Evolutionary conservation across 73 alveolate genomes (phyloP), one percentile per base, ranked within the genome.

Genomic region (Paramecium biaurelia): DNA sequence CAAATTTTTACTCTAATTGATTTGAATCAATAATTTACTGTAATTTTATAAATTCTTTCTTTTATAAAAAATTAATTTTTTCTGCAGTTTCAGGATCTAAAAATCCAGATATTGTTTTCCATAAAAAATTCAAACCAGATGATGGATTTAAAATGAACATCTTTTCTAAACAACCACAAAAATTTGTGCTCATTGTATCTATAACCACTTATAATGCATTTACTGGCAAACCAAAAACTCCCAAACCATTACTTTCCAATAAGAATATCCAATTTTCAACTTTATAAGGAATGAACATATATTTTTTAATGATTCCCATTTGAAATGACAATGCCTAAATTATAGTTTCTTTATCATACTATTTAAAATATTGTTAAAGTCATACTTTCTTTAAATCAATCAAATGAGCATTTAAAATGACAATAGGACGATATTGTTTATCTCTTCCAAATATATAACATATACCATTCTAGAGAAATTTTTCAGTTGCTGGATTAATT

Each of bases 261-360:
- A 89, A 35, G 28, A 89, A 89, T 32, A 89, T 70, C 94, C 94
- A 89, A 45, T 89, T 89, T 72, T 89, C 94, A 9, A 89, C 94
- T 45, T 89, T 89, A 3, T 85, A 85, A 35, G 85, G 90, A 4
- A 89, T 53, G 68, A 89, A 70, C 94, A 89, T 89, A 20, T 89
- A 28, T 38, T 89, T 89, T 38, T 63, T 89, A n/a, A 89, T 70
- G 23, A 89, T 70, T 67, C 87, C 94, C 74, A 89, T 43, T 7
- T 41, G n/a, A 42, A 89, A 76, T 45, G 92, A 89, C 41, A 89
- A 37, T 15, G 94, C 74, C 76, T 89, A 42, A 70, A 82, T 70
- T 21, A 89, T 70, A 0, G 58, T 14, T 38, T 89, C 94, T 70
- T 76, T 58, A 28, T 82, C 92, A 12, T 89, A 82, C 94, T 89